Base-by-base conservation (phyloP, 495 filamentous ascomycete genomes). In the Poronia punctata region DNA sequence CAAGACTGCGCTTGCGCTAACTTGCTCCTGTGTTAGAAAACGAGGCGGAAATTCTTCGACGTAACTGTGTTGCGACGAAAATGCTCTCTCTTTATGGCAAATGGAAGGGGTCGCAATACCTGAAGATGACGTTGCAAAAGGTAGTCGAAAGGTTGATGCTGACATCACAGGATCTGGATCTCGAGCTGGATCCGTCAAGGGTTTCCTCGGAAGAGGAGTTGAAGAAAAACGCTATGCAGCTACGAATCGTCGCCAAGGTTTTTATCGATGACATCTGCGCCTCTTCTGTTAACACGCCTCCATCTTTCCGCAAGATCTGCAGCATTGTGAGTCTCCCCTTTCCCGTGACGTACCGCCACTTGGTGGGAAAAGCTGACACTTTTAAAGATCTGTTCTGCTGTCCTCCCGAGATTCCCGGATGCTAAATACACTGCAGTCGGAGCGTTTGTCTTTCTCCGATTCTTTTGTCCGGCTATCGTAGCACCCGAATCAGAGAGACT, bases 391-490 rank as follows among this genome's bases (percentile, higher is more conserved):
- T 73, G 74, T 9, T 47, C 60, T 10, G 70, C 76, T 21, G 76
- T 80, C 4, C 65, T 73, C 59, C 65, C 62, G 7, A 63, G 74
- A 20, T 82, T 81, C 40, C 75, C 71, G 10, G 78, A 82, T 15
- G 78, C 79, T n/a, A 83, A 80, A 55, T 83, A 79, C 48, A 83
- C 78, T 3, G 79, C 79, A 23, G 79, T 83, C 24, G 79, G 79
- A 1, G 76, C 79, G 1, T 83, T 83, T 50, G 79, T 83, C 39
- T 83, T 83, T 49, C 61, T 83, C 12, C 71, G 79, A 10, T 83
- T 82, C 64, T 83, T 83, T 49, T 82, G 79, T 41, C 79, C 78
- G 15, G 79, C 79, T 11, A 82, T 83, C 43, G 79, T 83, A 7
- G 75, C 79, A 3, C 79, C 79, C 1, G 79, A 83, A 53, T 72